Percentiles rank a stretch among this genome's conserved stretches.
Conservation (phyloP, 2,329 filamentous ascomycete species). For the Penicillium sp. region DNA sequence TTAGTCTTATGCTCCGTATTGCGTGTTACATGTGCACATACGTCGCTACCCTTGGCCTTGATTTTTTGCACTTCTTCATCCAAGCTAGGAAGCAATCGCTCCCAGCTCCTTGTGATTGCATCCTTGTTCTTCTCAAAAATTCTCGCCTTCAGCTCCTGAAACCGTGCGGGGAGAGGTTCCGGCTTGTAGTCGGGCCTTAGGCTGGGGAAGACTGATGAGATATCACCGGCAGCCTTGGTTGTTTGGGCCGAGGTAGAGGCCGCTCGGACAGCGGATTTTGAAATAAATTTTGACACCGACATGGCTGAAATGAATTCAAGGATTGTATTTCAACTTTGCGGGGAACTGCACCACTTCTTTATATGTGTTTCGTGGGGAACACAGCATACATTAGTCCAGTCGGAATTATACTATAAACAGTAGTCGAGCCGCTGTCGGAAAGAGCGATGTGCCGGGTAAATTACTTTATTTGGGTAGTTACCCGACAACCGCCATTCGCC, state of each 20-base stretch:
- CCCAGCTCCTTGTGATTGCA: conserved; percentile 40
- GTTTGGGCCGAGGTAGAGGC: conserved; percentile 30
- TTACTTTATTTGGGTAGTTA: conserved; percentile 2
- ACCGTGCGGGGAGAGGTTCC: conserved; percentile 42
- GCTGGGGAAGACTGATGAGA: conserved; percentile 49
- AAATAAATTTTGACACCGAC: conserved; percentile 29
- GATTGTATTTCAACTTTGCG: not conserved
- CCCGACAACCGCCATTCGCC: not conserved
- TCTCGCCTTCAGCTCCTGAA: conserved; percentile 38
- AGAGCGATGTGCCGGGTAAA: not conserved
- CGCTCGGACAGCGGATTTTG: conserved; percentile 27
- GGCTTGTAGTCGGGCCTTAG: conserved; percentile 42
- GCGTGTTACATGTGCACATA: conserved; percentile 17
- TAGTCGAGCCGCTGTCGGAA: conserved; percentile 1
- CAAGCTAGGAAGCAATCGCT: conserved; percentile 39
- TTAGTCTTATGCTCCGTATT: conserved; percentile 5
- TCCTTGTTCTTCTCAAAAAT: conserved; percentile 41
- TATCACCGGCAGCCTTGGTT: conserved; percentile 46
- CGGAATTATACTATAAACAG: not conserved
- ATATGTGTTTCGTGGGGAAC: conserved; percentile 4
- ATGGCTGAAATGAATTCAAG: conserved; percentile 12
- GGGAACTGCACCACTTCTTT: not conserved
- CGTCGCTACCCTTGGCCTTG: conserved; percentile 38
- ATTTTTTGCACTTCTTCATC: conserved; percentile 42
- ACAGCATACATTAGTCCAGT: not conserved